A percentile compares a stretch with the other conserved stretches of the same genome.
phyloP scores from a whole-genome alignment of 2,329 filamentous ascomycete genomes.

The Pleomassaria siparia region DNA sequence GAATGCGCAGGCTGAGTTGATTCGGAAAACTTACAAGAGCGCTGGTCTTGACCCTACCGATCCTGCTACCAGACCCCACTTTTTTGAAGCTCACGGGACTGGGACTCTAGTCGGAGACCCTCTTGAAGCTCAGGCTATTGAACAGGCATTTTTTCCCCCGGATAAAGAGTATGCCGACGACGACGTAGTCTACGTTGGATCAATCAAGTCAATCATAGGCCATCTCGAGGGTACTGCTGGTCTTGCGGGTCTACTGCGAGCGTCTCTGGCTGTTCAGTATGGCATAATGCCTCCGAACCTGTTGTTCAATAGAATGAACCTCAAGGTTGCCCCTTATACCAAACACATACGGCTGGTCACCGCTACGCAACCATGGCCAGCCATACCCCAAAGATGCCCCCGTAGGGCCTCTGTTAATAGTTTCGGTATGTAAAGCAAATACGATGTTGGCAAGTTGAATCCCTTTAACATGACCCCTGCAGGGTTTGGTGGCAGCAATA shows the following conservation, averaged over 20 bases:
- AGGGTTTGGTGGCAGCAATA: constrained; percentile 28
- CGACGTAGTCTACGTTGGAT: constrained; percentile 15
- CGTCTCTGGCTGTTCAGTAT: constrained; percentile 40
- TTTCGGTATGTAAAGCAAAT: constrained; percentile 11
- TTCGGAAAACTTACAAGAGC: constrained; percentile 36
- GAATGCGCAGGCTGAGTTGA: constrained; percentile 40
- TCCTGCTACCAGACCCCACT: constrained; percentile 21
- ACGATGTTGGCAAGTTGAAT: constrained; percentile 26
- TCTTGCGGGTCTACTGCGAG: constrained; percentile 37
- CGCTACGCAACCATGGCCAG: constrained; percentile 9
- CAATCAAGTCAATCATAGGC: constrained; percentile 42
- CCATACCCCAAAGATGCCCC: background rate
- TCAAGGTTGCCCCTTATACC: constrained; percentile 7
- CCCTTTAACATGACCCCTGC: constrained; percentile 13
- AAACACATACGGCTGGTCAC: constrained; percentile 12
- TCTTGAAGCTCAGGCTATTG: constrained; percentile 25
- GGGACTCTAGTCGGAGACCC: constrained; percentile 42
- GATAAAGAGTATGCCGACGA: background rate
- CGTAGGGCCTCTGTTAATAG: constrained; percentile 16
- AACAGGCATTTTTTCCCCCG: constrained; percentile 10
- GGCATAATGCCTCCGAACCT: constrained; percentile 28
- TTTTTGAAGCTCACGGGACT: constrained; percentile 46
- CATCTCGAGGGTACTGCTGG: constrained; percentile 45
- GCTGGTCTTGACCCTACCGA: constrained; percentile 33
- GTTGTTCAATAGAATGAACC: constrained; percentile 12